phyloP scores from a whole-genome alignment of 108 stramenopile species.

The Pseudonitzschia delicatissima region DNA sequence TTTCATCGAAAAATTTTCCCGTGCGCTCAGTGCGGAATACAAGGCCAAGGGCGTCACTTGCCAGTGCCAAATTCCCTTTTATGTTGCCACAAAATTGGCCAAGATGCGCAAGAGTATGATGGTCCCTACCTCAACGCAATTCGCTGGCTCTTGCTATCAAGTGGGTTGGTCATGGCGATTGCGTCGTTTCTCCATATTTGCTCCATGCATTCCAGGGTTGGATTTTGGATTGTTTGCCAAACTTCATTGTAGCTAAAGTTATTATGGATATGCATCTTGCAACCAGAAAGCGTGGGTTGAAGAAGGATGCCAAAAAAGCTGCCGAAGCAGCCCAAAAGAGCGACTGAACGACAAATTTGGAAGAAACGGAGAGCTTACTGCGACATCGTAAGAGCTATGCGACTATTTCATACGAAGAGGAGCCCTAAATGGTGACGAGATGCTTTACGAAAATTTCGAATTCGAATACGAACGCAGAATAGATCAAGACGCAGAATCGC shows the following conservation, averaged over 20 bases:
- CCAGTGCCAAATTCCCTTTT: conserved; percentile 96
- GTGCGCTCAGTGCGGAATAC: conserved; percentile 90
- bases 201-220: conserved; percentile 92
- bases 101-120: conserved; percentile 91
- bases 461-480: too few species aligned
- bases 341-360: conserved; percentile 31
- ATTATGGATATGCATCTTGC: conserved; percentile 90
- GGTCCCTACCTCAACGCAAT: conserved; percentile 86
- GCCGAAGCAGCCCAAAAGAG: too few species aligned
- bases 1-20: conserved; percentile 93
- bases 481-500: too few species aligned
- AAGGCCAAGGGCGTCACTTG: conserved; percentile 82
- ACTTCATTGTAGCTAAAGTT: conserved; percentile 47
- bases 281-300: conserved; percentile 88
- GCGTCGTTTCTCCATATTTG: conserved; percentile 88
- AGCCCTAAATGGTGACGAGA: too few species aligned
- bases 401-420: too few species aligned
- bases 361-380: conserved; percentile 10
- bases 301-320: conserved; percentile 87
- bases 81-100: conserved; percentile 96
- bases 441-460: too few species aligned
- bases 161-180: conserved; percentile 83
- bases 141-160: conserved; percentile 73
- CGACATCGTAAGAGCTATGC: too few species aligned
- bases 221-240: conserved; percentile 76